Evolutionary conservation across 768 basidiomycete genomes (phyloP).

Genomic region (Phlegmacium glaucopus): DNA sequence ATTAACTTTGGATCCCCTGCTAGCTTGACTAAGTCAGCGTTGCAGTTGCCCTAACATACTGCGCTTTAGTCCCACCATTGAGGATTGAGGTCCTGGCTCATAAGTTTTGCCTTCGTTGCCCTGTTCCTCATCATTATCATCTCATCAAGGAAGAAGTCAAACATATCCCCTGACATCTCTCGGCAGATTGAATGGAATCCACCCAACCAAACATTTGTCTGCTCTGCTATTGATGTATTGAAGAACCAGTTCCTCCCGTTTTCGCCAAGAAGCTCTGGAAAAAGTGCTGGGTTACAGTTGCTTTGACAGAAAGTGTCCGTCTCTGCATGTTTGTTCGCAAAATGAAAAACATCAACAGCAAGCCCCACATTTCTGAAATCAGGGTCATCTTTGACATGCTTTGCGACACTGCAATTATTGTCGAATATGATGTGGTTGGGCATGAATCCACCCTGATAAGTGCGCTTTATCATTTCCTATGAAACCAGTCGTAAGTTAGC

Average conservation of each 20-base stretch:
- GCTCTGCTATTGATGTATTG: conserved; percentile 25
- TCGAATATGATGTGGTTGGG: conserved; percentile 27
- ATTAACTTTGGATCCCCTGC: too few relatives aligned
- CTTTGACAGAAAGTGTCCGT: neutral
- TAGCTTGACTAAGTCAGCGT: too few relatives aligned
- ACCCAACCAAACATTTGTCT: conserved; percentile 12
- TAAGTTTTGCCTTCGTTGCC: neutral
- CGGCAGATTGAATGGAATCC: conserved; percentile 25
- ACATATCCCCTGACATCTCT: conserved; percentile 23
- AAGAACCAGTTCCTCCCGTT: conserved; percentile 1
- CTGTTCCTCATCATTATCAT: conserved; percentile 13
- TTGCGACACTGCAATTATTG: conserved; percentile 22
- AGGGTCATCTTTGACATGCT: neutral
- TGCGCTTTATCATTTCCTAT: conserved; percentile 15
- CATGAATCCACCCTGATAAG: conserved; percentile 9
- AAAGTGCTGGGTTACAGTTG: conserved; percentile 2
- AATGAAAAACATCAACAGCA: neutral
- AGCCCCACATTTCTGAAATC: neutral
- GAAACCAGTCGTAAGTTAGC: neutral
- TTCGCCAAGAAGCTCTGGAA: conserved; percentile 8
- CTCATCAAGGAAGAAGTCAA: conserved; percentile 31
- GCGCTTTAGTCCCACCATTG: too few relatives aligned
- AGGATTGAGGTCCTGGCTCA: too few relatives aligned
- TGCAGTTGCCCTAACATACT: too few relatives aligned
- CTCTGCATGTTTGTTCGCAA: conserved; percentile 1